Percentiles rank a stretch among this genome's conserved stretches.
Conservation (phyloP, 495 filamentous ascomycete genomes). For the Talaromyces ruber region DNA sequence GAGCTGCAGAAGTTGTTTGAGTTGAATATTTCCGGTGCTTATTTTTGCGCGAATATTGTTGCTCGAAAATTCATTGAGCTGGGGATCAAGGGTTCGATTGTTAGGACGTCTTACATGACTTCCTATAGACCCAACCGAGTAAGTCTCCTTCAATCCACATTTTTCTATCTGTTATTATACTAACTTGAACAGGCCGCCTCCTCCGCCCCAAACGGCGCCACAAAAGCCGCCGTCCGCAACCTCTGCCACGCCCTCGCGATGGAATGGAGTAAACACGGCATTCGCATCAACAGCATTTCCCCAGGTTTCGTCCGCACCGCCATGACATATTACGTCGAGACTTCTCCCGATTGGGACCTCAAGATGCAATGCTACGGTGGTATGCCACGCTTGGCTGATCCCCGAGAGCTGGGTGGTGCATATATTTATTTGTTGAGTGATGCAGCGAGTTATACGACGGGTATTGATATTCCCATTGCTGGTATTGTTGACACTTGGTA, state of each 20-base stretch:
- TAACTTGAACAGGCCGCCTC: not conserved
- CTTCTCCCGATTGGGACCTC: not conserved
- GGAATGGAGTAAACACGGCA: slow-evolving; percentile 39
- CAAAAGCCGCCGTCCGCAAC: slow-evolving; percentile 24
- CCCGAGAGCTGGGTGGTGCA: not conserved
- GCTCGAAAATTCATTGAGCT: not conserved
- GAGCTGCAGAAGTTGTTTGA: not conserved
- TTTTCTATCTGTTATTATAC: not conserved
- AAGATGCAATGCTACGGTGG: not conserved
- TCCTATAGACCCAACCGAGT: not conserved
- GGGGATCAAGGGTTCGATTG: not conserved
- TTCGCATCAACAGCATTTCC: slow-evolving; percentile 27
- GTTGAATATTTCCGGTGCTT: not conserved
- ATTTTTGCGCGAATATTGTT: not conserved
- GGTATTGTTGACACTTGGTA: not conserved
- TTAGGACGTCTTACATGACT: not conserved
- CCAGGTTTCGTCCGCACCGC: not conserved
- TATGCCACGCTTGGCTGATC: not conserved
- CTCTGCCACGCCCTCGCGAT: slow-evolving; percentile 37
- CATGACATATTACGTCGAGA: not conserved
- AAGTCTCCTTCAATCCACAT: not conserved
- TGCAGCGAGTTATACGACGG: not conserved
- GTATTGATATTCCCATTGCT: not conserved
- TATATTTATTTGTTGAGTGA: not conserved
- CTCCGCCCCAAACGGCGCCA: slow-evolving; percentile 11